Conservation (phyloP, 441 rosid genomes). For the Bruguiera hainesii region DNA sequence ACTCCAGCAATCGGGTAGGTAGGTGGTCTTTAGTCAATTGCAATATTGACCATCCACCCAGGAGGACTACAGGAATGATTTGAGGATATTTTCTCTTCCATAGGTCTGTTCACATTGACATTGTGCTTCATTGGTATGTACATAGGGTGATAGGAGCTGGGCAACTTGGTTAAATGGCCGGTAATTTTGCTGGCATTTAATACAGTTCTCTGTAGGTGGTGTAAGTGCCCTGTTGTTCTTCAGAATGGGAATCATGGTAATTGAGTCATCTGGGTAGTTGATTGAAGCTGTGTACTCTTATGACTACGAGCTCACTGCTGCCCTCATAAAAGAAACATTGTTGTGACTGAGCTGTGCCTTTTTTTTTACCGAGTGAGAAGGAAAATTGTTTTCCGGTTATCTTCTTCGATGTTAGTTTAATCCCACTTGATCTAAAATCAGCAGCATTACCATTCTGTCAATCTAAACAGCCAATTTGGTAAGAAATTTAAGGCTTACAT, state of each 20-base stretch:
- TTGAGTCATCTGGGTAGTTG: conserved; percentile 20
- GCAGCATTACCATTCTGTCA: too few relatives aligned
- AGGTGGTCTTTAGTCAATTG: background rate
- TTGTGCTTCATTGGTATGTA: conserved; percentile 32
- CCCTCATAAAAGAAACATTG: conserved; percentile 15
- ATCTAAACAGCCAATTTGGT: too few relatives aligned
- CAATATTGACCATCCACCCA: conserved; percentile 11
- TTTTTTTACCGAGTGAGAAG: conserved; percentile 10
- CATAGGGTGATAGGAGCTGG: conserved; percentile 29
- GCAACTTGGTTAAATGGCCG: conserved; percentile 20
- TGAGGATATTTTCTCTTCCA: conserved; percentile 16
- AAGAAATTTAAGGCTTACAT: too few relatives aligned
- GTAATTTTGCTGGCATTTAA: conserved; percentile 23
- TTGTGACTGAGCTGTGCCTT: conserved; percentile 22
- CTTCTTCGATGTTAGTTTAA: background rate
- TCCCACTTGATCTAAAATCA: background rate
- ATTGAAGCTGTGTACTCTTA: conserved; percentile 37
- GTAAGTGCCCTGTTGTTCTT: conserved; percentile 5
- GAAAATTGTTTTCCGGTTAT: conserved; percentile 12
- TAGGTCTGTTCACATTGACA: conserved; percentile 15
- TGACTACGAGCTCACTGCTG: conserved; percentile 35
- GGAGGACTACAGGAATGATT: background rate
- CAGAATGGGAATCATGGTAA: conserved; percentile 11
- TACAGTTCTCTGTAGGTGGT: conserved; percentile 9
- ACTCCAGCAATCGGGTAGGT: conserved; percentile 38